Base-by-base conservation (phyloP, 306 rosid species). In the Inga oerstediana region DNA sequence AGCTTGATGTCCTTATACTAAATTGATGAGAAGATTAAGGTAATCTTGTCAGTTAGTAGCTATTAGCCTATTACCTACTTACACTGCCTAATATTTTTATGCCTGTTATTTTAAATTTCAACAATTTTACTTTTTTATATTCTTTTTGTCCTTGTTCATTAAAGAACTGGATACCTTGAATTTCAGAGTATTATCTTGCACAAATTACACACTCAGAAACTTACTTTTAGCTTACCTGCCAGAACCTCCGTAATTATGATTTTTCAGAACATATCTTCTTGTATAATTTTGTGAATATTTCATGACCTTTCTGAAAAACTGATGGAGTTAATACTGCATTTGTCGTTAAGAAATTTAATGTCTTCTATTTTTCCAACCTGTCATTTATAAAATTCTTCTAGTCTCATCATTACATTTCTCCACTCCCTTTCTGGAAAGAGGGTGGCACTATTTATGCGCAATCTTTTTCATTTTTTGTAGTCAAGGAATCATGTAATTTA, bases 371-470 rank as follows among this genome's bases (percentile, higher is more conserved):
- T 46, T 65, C 39, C 76, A 77, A 70, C 12, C 37, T 30, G 46
- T 62, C 54, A 15, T 22, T 52, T 72, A 15, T 64, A 56, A 62
- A 59, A 58, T 49, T 75, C 6, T 35, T 68, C 34, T 82, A 11
- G 46, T 58, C 44, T 73, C 75, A 72, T 68, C 32, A 43, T 30
- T 69, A 71, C 70, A n/a, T 64, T 48, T 72, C 68, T 72, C 46
- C 75, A 12, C 52, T 24, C 59, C 16, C 24, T 70, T 80, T 52
- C 59, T 32, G 24, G 24, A 34, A 37, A 52, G 67, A 17, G 75
- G 62, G 43, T 52, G 39, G 71, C 46, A 24, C 37, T 77, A 70
- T 46, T 41, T 7, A 58, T 83, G 62, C 35, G 62, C 72, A 35
- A 20, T 15, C 67, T 32, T 70, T 32, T 62, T 51, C 41, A 24